Percentiles rank a stretch among this genome's conserved stretches.
Evolutionary conservation across 164 flowering plant species (phyloP).

Genomic region (Umbellularia californica): DNA sequence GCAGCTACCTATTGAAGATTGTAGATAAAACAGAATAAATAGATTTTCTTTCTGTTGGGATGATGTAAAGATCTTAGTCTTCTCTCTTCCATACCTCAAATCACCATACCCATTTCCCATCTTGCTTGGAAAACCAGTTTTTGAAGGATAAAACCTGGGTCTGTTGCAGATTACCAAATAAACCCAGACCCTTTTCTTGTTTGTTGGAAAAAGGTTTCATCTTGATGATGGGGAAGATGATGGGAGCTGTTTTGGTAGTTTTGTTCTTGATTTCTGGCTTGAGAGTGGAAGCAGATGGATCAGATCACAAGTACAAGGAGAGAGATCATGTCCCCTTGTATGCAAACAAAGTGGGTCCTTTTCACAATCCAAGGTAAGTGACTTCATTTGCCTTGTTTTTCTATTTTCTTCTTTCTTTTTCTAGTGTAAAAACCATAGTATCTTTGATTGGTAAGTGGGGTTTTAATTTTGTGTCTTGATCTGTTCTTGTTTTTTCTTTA

Average conservation of each 20-base stretch:
- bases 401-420: background rate
- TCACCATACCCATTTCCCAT: background rate
- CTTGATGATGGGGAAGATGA: slow-evolving; percentile 5
- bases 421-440: background rate
- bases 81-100: background rate
- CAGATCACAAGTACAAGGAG: slow-evolving; percentile 19
- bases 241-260: slow-evolving; percentile 8
- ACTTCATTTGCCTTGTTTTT: background rate
- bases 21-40: too few species aligned
- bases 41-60: background rate
- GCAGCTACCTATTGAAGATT: background rate
- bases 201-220: background rate
- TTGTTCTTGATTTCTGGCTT: slow-evolving; percentile 7
- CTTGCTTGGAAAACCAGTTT: background rate
- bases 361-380: slow-evolving; percentile 22
- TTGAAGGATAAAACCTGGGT: background rate
- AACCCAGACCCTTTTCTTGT: background rate
- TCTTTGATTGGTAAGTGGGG: background rate
- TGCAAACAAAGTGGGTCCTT: slow-evolving; percentile 25
- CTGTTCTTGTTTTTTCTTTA: background rate
- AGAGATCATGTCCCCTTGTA: slow-evolving; percentile 19
- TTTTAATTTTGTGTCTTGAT: background rate
- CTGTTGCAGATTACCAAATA: background rate
- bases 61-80: too few species aligned
- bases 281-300: slow-evolving; percentile 18